Evolutionary conservation across 345 rosid species (phyloP).

Genomic region (Melaleuca quinquenervia): DNA sequence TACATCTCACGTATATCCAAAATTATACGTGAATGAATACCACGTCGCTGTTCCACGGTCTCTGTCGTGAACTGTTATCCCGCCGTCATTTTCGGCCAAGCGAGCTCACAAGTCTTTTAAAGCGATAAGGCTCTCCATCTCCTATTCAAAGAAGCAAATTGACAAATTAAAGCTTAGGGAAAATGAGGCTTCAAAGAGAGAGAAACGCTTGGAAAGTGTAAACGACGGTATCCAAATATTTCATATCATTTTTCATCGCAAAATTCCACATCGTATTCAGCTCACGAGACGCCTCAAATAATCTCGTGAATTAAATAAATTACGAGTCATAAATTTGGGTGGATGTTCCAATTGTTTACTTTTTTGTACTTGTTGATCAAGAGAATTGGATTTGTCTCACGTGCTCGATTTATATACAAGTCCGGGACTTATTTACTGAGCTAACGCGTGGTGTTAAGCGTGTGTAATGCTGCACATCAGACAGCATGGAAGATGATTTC

Average conservation of each 20-base stretch:
- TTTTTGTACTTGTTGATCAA: neutral
- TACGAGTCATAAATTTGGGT: neutral
- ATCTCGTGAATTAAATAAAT: neutral
- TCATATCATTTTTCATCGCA: too few species aligned
- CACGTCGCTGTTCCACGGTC: neutral
- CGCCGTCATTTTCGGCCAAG: neutral
- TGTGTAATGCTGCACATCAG: rapidly evolving
- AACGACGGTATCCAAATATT: neutral
- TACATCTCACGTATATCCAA: neutral
- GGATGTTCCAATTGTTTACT: neutral
- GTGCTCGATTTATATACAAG: neutral
- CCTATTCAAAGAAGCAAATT: neutral
- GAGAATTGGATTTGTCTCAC: neutral
- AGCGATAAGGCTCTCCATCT: neutral
- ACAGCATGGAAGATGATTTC: neutral
- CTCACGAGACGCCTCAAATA: neutral
- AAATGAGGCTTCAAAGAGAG: neutral
- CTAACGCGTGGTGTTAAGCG: neutral
- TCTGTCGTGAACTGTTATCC: neutral
- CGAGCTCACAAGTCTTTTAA: neutral
- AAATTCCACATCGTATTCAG: neutral
- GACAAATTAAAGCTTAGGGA: neutral
- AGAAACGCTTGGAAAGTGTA: neutral
- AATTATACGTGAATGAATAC: neutral
- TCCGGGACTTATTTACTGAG: neutral